These are phyloP conservation scores for Dactylellina sp. DNA, from an alignment of 2,329 filamentous ascomycete genomes.

Conservation along the genomic window DNA sequence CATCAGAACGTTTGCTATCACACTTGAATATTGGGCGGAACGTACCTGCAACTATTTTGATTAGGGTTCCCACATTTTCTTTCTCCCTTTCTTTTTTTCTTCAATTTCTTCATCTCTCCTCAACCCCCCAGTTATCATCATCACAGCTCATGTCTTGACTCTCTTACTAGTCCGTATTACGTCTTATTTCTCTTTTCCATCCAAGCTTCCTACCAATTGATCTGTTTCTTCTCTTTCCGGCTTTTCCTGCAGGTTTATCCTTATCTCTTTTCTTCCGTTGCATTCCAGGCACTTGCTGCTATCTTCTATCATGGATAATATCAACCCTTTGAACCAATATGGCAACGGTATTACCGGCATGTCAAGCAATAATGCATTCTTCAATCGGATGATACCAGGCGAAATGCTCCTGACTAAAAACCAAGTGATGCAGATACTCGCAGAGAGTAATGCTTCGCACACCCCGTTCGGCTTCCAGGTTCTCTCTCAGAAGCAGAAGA, in stretches of 20 bases:
- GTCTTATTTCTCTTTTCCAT: too few species aligned
- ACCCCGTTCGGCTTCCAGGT: not conserved
- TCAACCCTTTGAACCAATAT: not conserved
- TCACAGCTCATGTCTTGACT: too few species aligned
- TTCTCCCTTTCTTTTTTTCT: slow-evolving; percentile 2
- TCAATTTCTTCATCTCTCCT: not conserved
- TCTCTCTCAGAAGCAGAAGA: not conserved
- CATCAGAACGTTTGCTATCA: too few species aligned
- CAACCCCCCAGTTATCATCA: not conserved
- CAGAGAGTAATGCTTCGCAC: not conserved
- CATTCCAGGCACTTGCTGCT: not conserved
- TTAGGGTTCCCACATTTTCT: too few species aligned
- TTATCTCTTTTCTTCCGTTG: slow-evolving; percentile 2
- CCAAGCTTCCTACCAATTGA: too few species aligned
- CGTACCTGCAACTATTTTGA: too few species aligned
- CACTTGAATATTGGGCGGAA: too few species aligned
- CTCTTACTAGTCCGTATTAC: too few species aligned
- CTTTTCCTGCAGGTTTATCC: not conserved
- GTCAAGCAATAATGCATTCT: not conserved
- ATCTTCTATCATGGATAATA: not conserved
- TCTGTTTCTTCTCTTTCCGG: too few species aligned
- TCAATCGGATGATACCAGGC: not conserved
- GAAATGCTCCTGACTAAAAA: not conserved
- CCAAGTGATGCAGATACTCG: not conserved
- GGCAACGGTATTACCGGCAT: not conserved